phyloP scores from a whole-genome alignment of 208 protist genomes.

The Leptomonas seymouri region DNA sequence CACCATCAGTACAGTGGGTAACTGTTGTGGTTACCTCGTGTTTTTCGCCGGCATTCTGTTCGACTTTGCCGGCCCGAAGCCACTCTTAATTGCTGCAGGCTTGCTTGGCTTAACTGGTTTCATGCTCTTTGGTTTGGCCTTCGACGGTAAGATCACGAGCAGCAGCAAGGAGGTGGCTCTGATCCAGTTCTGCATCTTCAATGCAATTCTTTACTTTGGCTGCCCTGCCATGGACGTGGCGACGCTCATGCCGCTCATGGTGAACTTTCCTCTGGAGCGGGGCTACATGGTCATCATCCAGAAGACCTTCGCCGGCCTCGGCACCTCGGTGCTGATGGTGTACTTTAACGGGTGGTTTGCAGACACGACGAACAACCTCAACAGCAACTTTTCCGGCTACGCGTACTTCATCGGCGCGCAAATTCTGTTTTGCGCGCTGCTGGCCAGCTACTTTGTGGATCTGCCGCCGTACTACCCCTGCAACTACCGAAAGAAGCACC shows the following conservation, averaged over 20 bases:
- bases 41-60: slow-evolving; percentile 77
- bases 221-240: slow-evolving; percentile 63
- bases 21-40: slow-evolving; percentile 59
- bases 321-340: slow-evolving; percentile 73
- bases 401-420: slow-evolving; percentile 62
- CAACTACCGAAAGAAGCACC: slow-evolving; percentile 43
- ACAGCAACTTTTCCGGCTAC: slow-evolving; percentile 64
- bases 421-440: slow-evolving; percentile 36
- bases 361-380: slow-evolving; percentile 15
- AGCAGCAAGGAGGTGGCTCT: slow-evolving; percentile 41
- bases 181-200: slow-evolving; percentile 67
- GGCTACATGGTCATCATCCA: slow-evolving; percentile 81
- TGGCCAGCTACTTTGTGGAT: slow-evolving; percentile 56
- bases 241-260: slow-evolving; percentile 80
- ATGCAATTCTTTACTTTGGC: slow-evolving; percentile 66
- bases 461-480: slow-evolving; percentile 63
- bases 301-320: slow-evolving; percentile 83
- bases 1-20: slow-evolving; percentile 83
- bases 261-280: slow-evolving; percentile 76
- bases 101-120: slow-evolving; percentile 57
- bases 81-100: slow-evolving; percentile 46
- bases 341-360: slow-evolving; percentile 84
- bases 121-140: slow-evolving; percentile 68
- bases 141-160: slow-evolving; percentile 51
- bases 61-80: slow-evolving; percentile 69